Conservation (phyloP, 495 filamentous ascomycete species). For the Penicillium waksmanii region DNA sequence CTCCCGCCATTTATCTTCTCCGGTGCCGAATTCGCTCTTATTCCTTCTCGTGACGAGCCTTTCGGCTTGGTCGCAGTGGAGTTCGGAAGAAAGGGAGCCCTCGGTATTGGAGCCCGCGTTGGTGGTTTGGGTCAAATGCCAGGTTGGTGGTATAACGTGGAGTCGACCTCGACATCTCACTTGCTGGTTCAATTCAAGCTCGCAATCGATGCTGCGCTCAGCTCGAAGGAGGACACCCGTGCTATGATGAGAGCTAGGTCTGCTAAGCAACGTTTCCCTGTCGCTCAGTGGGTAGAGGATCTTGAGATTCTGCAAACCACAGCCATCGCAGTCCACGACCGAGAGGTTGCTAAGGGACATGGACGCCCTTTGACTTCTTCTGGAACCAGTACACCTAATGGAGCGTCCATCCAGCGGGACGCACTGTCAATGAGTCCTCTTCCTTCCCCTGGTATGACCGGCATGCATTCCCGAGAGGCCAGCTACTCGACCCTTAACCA, state of each 20-base stretch:
- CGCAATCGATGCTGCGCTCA: constrained; percentile 69
- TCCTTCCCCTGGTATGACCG: constrained; percentile 45
- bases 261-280: constrained; percentile 76
- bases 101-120: constrained; percentile 70
- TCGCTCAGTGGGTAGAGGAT: constrained; percentile 68
- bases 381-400: constrained; percentile 39
- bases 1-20: constrained; percentile 79
- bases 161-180: constrained; percentile 71
- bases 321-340: constrained; percentile 51
- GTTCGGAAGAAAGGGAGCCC: constrained; percentile 75
- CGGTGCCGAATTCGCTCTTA: constrained; percentile 78
- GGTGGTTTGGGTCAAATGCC: constrained; percentile 77
- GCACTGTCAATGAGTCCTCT: constrained; percentile 33
- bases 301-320: constrained; percentile 63
- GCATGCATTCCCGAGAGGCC: constrained; percentile 28
- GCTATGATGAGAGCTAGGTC: constrained; percentile 74
- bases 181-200: constrained; percentile 71
- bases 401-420: constrained; percentile 26
- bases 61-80: constrained; percentile 81
- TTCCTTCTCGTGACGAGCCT: constrained; percentile 78
- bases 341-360: constrained; percentile 39
- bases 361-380: constrained; percentile 38
- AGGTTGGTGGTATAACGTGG: constrained; percentile 72
- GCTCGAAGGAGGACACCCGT: constrained; percentile 59
- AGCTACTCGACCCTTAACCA: constrained; percentile 41